These are phyloP conservation scores for Rhizophagus sp. DNA, from an alignment of 192 early-diverging fungal species.

Conservation along the genomic window DNA sequence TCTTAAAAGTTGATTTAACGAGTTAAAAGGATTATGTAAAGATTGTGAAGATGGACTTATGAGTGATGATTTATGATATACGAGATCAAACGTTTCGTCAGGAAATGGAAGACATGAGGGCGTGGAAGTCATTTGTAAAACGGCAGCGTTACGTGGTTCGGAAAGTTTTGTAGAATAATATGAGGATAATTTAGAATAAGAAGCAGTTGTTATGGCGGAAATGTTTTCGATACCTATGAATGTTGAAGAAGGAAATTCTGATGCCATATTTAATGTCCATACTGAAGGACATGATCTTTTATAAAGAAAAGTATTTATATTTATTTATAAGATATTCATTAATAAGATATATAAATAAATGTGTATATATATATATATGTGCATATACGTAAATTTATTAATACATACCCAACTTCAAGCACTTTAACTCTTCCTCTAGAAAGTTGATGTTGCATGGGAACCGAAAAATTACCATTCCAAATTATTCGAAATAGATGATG, in stretches of 20 bases:
- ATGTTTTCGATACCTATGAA: neutral
- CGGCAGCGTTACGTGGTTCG: neutral
- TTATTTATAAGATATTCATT: too few species aligned
- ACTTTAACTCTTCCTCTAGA: neutral
- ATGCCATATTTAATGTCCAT: neutral
- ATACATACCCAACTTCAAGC: neutral
- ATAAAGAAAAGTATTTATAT: too few species aligned
- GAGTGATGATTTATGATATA: neutral
- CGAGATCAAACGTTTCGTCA: neutral
- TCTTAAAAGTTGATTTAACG: neutral
- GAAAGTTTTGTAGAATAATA: neutral
- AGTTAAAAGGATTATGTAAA: neutral
- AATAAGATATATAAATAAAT: too few species aligned
- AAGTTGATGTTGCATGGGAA: neutral
- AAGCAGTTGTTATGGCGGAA: neutral
- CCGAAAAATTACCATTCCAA: neutral
- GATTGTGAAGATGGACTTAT: neutral
- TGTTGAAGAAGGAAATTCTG: neutral
- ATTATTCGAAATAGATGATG: neutral
- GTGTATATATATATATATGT: too few species aligned
- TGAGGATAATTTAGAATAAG: neutral
- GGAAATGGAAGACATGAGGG: neutral
- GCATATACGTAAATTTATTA: neutral
- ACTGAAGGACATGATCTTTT: neutral
- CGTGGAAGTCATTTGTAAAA: neutral